Base-by-base conservation (phyloP, 352 stramenopile genomes). In the Globisporangium paddicum region DNA sequence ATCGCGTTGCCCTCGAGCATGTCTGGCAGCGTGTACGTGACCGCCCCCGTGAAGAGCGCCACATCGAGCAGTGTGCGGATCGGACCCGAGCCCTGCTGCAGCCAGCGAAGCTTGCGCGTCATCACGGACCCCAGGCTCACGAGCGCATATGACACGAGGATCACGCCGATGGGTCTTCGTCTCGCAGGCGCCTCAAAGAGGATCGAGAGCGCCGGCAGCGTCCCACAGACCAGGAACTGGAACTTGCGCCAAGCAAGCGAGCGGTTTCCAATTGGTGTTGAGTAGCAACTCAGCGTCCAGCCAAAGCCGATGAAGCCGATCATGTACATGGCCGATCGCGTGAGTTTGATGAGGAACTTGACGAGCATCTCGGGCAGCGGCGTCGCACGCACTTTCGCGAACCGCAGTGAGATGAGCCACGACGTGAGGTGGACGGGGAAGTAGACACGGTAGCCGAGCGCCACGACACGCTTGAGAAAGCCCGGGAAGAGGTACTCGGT, bases 121-220 rank as follows among this genome's bases (percentile, higher is more conserved):
- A 70, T 53, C 18, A 87, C 76, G 3, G 66, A 72, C 26, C 68
- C 69, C 45, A 84, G 64, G 41, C 76, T 89, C 47, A 86, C 60
- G 7, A 84, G 76, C 58, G 68, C 68, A 38, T 89, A 89, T 35
- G 79, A 84, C 19, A 69, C 68, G 44, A 89, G 75, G 60, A 89
- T 84, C 8, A 89, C 67, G 16, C 72, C 76, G 46, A 87, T 82
- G 1, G 75, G 76, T 2, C 68, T 67, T 19, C 77, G 60, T 19
- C 79, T 63, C 9, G 72, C 77, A 2, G 68, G 66, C 4, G 71
- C 70, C 58, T 89, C 79, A 41, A 82, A 79, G 41, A 87, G 68
- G 35, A 89, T 68, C 40, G 79, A 68, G 8, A 73, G 46, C 18
- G 74, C 71, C 0, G 76, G 73, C 14, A 89, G 50, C 38, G 74